Percentiles rank a stretch among this genome's conserved stretches.
phyloP scores from a whole-genome alignment of 2,329 filamentous ascomycete species.

The Aureobasidium melanogenum region DNA sequence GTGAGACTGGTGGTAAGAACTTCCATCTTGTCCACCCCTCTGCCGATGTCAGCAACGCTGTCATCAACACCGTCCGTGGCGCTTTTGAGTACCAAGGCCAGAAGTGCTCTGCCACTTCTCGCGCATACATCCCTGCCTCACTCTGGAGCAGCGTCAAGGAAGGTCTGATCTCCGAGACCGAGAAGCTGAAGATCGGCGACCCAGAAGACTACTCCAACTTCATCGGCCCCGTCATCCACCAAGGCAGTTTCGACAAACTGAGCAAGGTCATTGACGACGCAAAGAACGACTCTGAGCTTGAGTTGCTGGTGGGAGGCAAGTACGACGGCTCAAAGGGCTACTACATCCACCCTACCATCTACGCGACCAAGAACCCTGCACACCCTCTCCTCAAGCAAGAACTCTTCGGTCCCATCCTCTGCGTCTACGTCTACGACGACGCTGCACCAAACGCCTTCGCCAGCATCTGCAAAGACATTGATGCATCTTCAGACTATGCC shows the following conservation, averaged over 20 bases:
- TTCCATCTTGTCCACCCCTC: conserved; percentile 75
- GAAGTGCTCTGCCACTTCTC: conserved; percentile 80
- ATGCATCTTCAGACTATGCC: conserved; percentile 66
- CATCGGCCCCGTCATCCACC: conserved; percentile 80
- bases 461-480: conserved; percentile 54
- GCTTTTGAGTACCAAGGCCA: conserved; percentile 89
- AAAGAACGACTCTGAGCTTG: conserved; percentile 64
- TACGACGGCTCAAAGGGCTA: conserved; percentile 73
- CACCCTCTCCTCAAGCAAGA: conserved; percentile 70
- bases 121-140: conserved; percentile 68
- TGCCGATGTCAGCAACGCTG: conserved; percentile 71
- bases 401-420: conserved; percentile 73
- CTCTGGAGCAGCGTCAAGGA: conserved; percentile 64
- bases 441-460: conserved; percentile 43
- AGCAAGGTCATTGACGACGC: conserved; percentile 67
- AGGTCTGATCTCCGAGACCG: conserved; percentile 57
- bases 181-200: conserved; percentile 61
- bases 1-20: conserved; percentile 90
- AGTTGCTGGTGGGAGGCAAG: conserved; percentile 65
- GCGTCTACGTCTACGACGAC: conserved; percentile 72
- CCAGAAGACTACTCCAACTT: conserved; percentile 68
- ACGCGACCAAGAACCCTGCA: conserved; percentile 61
- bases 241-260: conserved; percentile 72
- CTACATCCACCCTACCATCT: conserved; percentile 78
- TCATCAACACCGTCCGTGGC: conserved; percentile 71